Percentiles rank a stretch among this genome's conserved stretches.
Conservation (phyloP, 352 stramenopile species). For the Paralagenidium karlingii region DNA sequence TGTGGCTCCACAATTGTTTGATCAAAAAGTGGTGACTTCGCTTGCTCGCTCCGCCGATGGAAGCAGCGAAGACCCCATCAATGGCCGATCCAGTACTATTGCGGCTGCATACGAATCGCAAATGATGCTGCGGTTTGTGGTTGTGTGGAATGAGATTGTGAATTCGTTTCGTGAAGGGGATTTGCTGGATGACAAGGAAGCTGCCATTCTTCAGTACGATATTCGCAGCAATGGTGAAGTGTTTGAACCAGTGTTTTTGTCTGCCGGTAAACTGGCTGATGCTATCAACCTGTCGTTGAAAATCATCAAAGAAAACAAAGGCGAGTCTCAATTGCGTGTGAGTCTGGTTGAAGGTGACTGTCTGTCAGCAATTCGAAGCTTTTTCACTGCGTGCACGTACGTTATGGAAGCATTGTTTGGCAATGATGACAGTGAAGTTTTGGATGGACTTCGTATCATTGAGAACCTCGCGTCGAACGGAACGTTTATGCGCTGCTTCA, state of each 20-base stretch:
- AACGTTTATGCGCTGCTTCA: slow-evolving; percentile 56
- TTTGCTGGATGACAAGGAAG: slow-evolving; percentile 61
- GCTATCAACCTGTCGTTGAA: slow-evolving; percentile 47
- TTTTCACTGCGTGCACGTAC: slow-evolving; percentile 65
- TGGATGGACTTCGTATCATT: slow-evolving; percentile 50
- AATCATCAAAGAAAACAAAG: slow-evolving; percentile 47
- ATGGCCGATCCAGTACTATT: neutral
- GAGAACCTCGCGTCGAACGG: slow-evolving; percentile 39
- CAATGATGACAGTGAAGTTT: slow-evolving; percentile 44
- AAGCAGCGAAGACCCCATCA: no score
- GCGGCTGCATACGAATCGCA: slow-evolving; percentile 42
- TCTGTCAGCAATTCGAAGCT: slow-evolving; percentile 49
- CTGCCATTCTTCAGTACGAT: slow-evolving; percentile 57
- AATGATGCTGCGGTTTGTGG: slow-evolving; percentile 69
- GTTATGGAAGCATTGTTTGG: slow-evolving; percentile 54
- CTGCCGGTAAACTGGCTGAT: slow-evolving; percentile 52
- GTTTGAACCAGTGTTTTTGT: slow-evolving; percentile 70
- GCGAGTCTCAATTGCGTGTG: slow-evolving; percentile 45
- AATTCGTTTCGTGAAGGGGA: slow-evolving; percentile 68
- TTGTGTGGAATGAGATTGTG: slow-evolving; percentile 71
- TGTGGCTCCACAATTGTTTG: slow-evolving; percentile 47
- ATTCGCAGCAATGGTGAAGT: slow-evolving; percentile 59
- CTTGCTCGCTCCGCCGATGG: slow-evolving; percentile 40
- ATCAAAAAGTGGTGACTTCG: slow-evolving; percentile 57
- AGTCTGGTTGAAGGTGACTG: slow-evolving; percentile 64